These are phyloP conservation scores for Ustilago hordei DNA, from an alignment of 1,284 basidiomycete species.

Conservation along the genomic window DNA sequence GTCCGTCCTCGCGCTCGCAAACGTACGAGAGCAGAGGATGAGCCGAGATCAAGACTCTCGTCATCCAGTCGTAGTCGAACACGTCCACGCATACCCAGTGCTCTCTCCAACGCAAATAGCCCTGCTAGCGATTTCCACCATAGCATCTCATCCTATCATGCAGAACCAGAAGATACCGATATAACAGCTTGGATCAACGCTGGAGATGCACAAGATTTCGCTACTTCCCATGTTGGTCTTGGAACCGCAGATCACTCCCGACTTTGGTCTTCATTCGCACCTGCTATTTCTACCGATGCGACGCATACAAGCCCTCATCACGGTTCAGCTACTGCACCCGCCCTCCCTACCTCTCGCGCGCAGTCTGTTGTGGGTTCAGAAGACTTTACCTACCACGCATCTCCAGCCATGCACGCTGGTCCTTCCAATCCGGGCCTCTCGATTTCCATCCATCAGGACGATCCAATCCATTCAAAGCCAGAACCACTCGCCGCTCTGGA, in stretches of 20 bases:
- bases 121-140: constrained; percentile 50
- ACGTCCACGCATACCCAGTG: constrained; percentile 38
- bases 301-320: constrained; percentile 32
- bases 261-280: constrained; percentile 49
- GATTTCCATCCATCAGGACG: constrained; percentile 26
- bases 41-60: constrained; percentile 40
- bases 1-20: constrained; percentile 48
- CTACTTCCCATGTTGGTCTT: constrained; percentile 17
- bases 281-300: constrained; percentile 29
- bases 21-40: constrained; percentile 45
- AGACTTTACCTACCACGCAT: constrained; percentile 36
- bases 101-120: constrained; percentile 41
- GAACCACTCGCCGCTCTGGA: constrained; percentile 14
- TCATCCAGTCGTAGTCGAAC: constrained; percentile 48
- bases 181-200: constrained; percentile 57
- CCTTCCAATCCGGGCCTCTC: constrained; percentile 45
- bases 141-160: constrained; percentile 44
- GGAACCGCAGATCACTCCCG: constrained; percentile 34
- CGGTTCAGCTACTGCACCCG: constrained; percentile 23
- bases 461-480: constrained; percentile 18
- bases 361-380: constrained; percentile 39
- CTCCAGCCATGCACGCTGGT: constrained; percentile 19
- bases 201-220: constrained; percentile 45
- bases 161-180: constrained; percentile 49
- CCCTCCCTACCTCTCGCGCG: constrained; percentile 29